phyloP scores from a whole-genome alignment of 1,284 basidiomycete species.

The Malassezia japonica region DNA sequence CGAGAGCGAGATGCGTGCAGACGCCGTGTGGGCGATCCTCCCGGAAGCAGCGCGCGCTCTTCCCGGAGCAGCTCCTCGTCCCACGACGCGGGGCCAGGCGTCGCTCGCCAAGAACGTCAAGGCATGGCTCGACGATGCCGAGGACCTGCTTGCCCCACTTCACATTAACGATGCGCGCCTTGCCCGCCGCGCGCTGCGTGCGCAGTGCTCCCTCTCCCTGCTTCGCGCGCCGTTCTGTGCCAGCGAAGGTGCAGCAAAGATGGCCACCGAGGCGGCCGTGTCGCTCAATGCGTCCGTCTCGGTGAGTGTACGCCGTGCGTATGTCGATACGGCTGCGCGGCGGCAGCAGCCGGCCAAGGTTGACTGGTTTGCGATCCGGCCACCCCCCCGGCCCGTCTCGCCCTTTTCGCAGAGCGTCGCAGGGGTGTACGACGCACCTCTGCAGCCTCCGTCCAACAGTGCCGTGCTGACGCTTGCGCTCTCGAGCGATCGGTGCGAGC shows the following conservation, averaged over 20 bases:
- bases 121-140: not conserved
- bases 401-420: not conserved
- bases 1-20: conserved; percentile 18
- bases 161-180: not conserved
- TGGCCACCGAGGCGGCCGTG: too few relatives aligned
- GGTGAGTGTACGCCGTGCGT: conserved; percentile 11
- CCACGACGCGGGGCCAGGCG: not conserved
- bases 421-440: not conserved
- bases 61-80: conserved; percentile 6
- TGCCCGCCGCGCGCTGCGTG: too few relatives aligned
- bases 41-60: conserved; percentile 35
- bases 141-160: too few relatives aligned
- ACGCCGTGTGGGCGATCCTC: conserved; percentile 36
- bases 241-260: too few relatives aligned
- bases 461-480: conserved; percentile 51
- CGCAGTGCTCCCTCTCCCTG: too few relatives aligned
- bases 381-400: not conserved
- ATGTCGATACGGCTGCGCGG: conserved; percentile 1
- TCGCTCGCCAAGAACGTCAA: not conserved
- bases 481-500: conserved; percentile 67
- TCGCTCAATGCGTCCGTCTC: conserved; percentile 8
- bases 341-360: not conserved
- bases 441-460: not conserved
- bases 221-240: too few relatives aligned
- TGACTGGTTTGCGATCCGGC: not conserved